Base-by-base conservation (phyloP, 495 filamentous ascomycete species). In the Daldinia loculata region DNA sequence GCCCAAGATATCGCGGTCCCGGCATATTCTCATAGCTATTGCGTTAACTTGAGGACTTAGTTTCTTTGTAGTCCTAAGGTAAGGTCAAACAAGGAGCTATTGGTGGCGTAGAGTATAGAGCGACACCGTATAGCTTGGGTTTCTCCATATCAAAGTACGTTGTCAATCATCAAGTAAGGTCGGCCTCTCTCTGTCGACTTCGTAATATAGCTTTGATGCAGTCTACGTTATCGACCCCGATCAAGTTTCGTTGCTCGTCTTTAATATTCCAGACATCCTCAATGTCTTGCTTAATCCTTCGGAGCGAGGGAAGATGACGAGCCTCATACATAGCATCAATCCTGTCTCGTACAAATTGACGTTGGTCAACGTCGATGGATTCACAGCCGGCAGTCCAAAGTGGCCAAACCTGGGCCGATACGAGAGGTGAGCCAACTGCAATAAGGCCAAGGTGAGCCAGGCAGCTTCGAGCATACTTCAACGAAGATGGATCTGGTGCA, bases 351-450 rank as follows among this genome's bases (percentile, higher is more conserved):
- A 78, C 74, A 36, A 70, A 68, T 22, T 72, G 71, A 26, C 76
- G 70, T n/a, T 75, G 58, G 5, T 67, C 55, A 2, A 15, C 17
- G n/a, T 76, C 74, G 53, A 76, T 70, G 3, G 74, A 72, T 48
- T 77, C 76, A 26, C 76, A 77, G 3, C 65, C 76, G 1, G 76
- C 74, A n/a, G 74, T 77, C 76, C 76, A 77, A 24, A 77, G 56
- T 9, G 76, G 74, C 71, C 74, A 77, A 30, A 71, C 69, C n/a
- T 77, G 76, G 11, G 76, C 60, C 11, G 76, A 67, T 12, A 70
- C 71, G 15, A 77, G 76, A 27, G 76, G 69, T 2, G 76, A 77
- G 38, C 45, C 36, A 7, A 74, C 66, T 1, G 74, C 60, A 17
- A 77, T 69, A 17, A 61, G 51, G 32, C 48, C 34, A 12, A 77